Percentiles rank a stretch among this genome's conserved stretches.
phyloP scores from a whole-genome alignment of 306 rosid species.

The Citrullus colocynthis region DNA sequence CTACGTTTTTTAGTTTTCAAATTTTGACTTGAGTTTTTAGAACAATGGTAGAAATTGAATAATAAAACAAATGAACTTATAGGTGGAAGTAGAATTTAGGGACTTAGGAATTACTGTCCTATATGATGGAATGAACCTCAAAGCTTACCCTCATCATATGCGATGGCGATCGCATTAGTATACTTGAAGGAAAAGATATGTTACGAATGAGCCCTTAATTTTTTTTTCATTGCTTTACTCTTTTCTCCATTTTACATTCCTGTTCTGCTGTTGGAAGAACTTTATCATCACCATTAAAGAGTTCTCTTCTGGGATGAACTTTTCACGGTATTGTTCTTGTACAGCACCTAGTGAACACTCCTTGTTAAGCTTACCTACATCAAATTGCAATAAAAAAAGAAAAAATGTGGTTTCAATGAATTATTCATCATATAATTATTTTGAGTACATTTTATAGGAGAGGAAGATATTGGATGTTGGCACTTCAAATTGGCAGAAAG shows the following conservation, averaged over 20 bases:
- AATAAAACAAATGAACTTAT: no score
- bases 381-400: background rate
- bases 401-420: background rate
- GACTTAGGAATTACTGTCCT: no score
- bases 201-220: background rate
- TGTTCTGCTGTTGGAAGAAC: background rate
- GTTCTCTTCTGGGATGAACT: background rate
- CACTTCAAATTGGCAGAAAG: conserved; percentile 58
- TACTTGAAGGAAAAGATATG: background rate
- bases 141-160: background rate
- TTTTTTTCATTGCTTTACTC: background rate
- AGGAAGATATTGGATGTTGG: conserved; percentile 54
- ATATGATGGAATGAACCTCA: background rate
- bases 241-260: background rate
- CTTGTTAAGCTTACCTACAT: background rate
- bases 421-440: background rate
- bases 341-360: background rate
- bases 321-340: background rate
- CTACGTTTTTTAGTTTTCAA: no score
- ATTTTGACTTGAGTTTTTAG: no score
- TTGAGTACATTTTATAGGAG: conserved; percentile 26
- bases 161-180: background rate
- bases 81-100: no score
- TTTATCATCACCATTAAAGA: background rate
- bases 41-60: no score